Conservation (phyloP, 441 rosid species). For the Bocquillonia castaneifolia region DNA sequence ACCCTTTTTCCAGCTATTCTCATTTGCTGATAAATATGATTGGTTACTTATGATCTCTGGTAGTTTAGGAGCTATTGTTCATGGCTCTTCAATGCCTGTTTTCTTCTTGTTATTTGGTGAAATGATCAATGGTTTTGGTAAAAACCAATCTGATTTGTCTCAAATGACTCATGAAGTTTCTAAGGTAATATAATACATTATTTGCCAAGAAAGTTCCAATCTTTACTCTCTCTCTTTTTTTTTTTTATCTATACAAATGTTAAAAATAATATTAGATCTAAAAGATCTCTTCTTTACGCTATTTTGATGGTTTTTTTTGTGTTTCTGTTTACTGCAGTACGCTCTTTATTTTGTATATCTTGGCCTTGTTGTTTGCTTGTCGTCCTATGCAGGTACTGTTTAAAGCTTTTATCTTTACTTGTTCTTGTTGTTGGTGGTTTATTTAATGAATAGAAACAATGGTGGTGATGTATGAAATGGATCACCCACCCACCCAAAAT, state of each 20-base stretch:
- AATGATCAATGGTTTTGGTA: slow-evolving; percentile 96
- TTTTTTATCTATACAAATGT: background rate
- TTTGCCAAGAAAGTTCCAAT: background rate
- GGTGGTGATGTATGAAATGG: background rate
- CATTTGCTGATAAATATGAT: slow-evolving; percentile 88
- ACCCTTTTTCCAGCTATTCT: slow-evolving; percentile 84
- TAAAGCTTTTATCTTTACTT: slow-evolving; percentile 7
- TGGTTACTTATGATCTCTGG: slow-evolving; percentile 70
- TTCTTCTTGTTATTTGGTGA: slow-evolving; percentile 88
- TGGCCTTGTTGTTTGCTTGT: slow-evolving; percentile 89
- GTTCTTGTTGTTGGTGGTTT: slow-evolving; percentile 8
- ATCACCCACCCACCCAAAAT: too few relatives aligned
- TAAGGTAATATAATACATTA: too few relatives aligned
- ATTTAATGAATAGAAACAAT: background rate
- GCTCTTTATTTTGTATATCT: slow-evolving; percentile 92
- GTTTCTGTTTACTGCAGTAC: slow-evolving; percentile 64
- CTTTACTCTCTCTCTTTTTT: slow-evolving; percentile 1
- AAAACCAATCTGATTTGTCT: slow-evolving; percentile 79
- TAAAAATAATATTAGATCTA: slow-evolving; percentile 36
- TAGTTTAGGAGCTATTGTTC: slow-evolving; percentile 81
- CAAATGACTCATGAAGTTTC: slow-evolving; percentile 91
- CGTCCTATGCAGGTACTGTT: slow-evolving; percentile 86
- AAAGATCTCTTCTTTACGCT: slow-evolving; percentile 30
- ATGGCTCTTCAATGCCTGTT: slow-evolving; percentile 94
- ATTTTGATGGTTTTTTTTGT: slow-evolving; percentile 4